These are phyloP conservation scores for Paracoccidioides brasiliensis DNA, from an alignment of 2,329 filamentous ascomycete species.

Conservation along the genomic window DNA sequence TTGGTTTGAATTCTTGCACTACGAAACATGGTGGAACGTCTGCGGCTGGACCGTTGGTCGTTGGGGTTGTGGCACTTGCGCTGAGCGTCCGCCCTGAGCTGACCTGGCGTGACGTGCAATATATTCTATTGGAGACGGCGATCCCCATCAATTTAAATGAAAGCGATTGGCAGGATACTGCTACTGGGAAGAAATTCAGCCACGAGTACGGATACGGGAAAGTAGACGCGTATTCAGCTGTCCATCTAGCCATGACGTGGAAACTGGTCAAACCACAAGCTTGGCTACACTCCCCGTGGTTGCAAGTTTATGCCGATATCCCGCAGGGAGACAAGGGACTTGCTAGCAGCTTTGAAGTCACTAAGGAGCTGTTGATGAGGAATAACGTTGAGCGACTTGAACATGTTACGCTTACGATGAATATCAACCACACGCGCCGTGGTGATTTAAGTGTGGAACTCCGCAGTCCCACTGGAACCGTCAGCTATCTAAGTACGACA, in stretches of 20 bases:
- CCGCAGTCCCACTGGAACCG: slow-evolving; percentile 65
- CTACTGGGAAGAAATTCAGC: slow-evolving; percentile 74
- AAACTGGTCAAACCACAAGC: slow-evolving; percentile 84
- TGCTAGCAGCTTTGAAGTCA: slow-evolving; percentile 69
- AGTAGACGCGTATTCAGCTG: slow-evolving; percentile 72
- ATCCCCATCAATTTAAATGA: slow-evolving; percentile 62
- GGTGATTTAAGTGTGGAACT: slow-evolving; percentile 90
- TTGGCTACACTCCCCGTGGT: slow-evolving; percentile 89
- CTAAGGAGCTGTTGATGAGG: slow-evolving; percentile 60
- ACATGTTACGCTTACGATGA: slow-evolving; percentile 97
- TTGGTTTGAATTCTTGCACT: slow-evolving; percentile 70
- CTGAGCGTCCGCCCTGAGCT: slow-evolving; percentile 75
- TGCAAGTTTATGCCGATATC: slow-evolving; percentile 73
- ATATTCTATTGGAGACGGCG: slow-evolving; percentile 73
- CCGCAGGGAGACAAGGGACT: slow-evolving; percentile 75
- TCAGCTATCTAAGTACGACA: slow-evolving; percentile 70
- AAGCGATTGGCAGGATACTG: slow-evolving; percentile 69
- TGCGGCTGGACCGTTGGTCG: slow-evolving; percentile 82
- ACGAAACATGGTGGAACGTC: slow-evolving; percentile 84
- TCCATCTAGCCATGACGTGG: slow-evolving; percentile 77
- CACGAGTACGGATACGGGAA: slow-evolving; percentile 96
- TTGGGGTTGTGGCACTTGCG: slow-evolving; percentile 81
- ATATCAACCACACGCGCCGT: slow-evolving; percentile 71
- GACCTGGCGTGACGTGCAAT: slow-evolving; percentile 89
- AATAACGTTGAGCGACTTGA: slow-evolving; percentile 80